phyloP scores from a whole-genome alignment of 495 filamentous ascomycete species.

The Delitschia confertaspora region DNA sequence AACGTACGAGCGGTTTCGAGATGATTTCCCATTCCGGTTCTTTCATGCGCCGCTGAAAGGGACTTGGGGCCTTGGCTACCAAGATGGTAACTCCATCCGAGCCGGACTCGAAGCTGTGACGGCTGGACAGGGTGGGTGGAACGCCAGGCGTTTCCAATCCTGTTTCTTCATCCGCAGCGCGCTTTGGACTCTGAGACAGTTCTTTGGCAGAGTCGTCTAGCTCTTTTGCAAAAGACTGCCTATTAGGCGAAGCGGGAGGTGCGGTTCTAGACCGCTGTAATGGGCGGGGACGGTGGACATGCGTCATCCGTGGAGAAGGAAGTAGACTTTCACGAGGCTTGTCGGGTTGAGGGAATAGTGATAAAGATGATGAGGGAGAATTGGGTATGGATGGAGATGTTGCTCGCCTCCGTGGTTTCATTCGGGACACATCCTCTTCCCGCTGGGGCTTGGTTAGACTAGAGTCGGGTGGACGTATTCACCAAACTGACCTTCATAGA shows the following conservation, averaged over 20 bases:
- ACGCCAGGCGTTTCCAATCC: conserved; percentile 1
- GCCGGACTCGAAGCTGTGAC: conserved; percentile 41
- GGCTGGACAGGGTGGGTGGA: conserved; percentile 33
- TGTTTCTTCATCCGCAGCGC: neutral
- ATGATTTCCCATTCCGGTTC: conserved; percentile 48
- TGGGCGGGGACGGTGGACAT: conserved; percentile 37
- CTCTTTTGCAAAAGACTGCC: conserved; percentile 17
- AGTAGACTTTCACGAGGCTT: conserved; percentile 18
- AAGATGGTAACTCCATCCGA: conserved; percentile 32
- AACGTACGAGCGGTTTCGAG: conserved; percentile 29
- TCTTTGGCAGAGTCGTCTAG: conserved; percentile 5
- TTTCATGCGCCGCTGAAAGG: conserved; percentile 29
- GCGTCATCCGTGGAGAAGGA: conserved; percentile 36
- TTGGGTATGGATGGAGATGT: conserved; percentile 22
- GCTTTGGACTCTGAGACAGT: conserved; percentile 29
- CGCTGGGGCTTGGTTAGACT: conserved; percentile 15
- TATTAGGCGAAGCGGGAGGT: conserved; percentile 43
- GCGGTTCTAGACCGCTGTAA: conserved; percentile 52
- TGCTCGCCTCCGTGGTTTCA: conserved; percentile 23
- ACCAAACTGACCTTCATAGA: conserved; percentile 26
- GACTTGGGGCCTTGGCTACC: conserved; percentile 24
- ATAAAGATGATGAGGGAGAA: conserved; percentile 56
- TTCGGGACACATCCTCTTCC: conserved; percentile 9
- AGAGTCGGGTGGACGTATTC: neutral
- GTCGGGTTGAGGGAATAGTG: conserved; percentile 43